Base-by-base conservation (phyloP, 139 green algal genomes). In the Helicosporidium sp. region DNA sequence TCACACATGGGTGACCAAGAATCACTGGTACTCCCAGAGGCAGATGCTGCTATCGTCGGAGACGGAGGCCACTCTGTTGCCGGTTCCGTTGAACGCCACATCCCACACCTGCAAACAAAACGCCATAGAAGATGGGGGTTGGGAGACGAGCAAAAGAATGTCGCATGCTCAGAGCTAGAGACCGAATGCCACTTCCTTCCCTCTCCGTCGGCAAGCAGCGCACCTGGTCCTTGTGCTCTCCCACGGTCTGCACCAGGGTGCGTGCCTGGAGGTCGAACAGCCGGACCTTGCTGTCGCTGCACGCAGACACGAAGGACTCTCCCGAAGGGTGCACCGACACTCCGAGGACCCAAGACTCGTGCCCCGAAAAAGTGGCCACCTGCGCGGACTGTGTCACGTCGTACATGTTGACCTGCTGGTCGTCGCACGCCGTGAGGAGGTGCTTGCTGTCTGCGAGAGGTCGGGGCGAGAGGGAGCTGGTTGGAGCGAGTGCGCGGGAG, bases 321-420 rank as follows among this genome's bases (percentile, higher is more conserved):
- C 80, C 79, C 43, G 61, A 53, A 5, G 84, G 82, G 57, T 86
- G 74, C 10, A 63, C 62, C 6, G 64, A 66, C 40, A 94, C 78
- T 3, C 46, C 61, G 25, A 94, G 52, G 39, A 92, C 82, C 84
- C 84, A 94, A 0, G 76, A 87, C 49, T 80, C 71, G 57, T 94
- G 84, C 6, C 84, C 84, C 73, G 71, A 23, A 49, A 95, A 83
- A 0, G 78, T 59, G 27, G 85, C 78, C 17, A 95, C 57, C 28
- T 93, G 64, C 5, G 55, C 58, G 4, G 47, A 66, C 50, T 64
- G 65, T 37, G 85, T 68, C 6, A 75, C 75, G 43, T 94, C 85
- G 45, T 91, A 94, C 49, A 94, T 43, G 45, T 89, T 73, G 26
- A 67, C 35, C 50, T 94, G 85, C 67, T 78, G 81, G 76, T 95